Percentiles rank a stretch among this genome's conserved stretches.
These are phyloP conservation scores for Galerina sulciceps DNA, from an alignment of 768 basidiomycete species.

Conservation along the genomic window DNA sequence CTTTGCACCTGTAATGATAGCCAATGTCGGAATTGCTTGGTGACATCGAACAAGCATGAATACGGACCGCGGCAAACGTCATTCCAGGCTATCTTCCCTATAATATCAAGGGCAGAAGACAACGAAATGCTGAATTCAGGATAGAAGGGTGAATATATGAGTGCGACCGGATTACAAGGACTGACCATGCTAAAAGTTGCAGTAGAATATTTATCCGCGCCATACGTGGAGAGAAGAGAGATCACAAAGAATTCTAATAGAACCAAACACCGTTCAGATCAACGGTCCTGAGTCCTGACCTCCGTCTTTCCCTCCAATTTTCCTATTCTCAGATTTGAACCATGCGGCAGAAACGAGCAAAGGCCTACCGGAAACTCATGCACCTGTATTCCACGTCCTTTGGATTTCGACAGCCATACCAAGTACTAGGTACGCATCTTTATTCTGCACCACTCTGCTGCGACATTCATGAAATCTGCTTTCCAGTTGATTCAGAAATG, in stretches of 20 bases:
- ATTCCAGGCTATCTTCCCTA: slow-evolving; percentile 73
- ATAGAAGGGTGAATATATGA: not conserved
- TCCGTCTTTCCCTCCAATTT: not conserved
- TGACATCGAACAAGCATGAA: slow-evolving; percentile 14
- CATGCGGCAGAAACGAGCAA: slow-evolving; percentile 97
- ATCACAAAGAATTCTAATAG: slow-evolving; percentile 11
- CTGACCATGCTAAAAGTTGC: slow-evolving; percentile 34
- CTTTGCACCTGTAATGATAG: slow-evolving; percentile 29
- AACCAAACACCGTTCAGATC: slow-evolving; percentile 18
- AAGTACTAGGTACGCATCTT: slow-evolving; percentile 74
- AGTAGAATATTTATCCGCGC: slow-evolving; percentile 24
- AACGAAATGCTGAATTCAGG: slow-evolving; percentile 29
- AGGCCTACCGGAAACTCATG: slow-evolving; percentile 95
- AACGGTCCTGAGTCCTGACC: too few relatives aligned
- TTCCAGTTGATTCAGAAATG: slow-evolving; percentile 83
- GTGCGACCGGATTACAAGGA: not conserved
- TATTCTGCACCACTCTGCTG: slow-evolving; percentile 6
- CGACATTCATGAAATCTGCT: slow-evolving; percentile 9
- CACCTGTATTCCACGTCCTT: slow-evolving; percentile 84
- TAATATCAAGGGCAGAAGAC: slow-evolving; percentile 54
- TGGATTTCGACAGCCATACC: slow-evolving; percentile 92
- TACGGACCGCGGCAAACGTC: slow-evolving; percentile 63
- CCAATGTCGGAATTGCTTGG: not conserved
- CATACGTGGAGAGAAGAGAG: slow-evolving; percentile 18
- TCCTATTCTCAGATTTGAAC: slow-evolving; percentile 8